Conservation (phyloP, 2,329 filamentous ascomycete species). For the Orbilia oligospora region DNA sequence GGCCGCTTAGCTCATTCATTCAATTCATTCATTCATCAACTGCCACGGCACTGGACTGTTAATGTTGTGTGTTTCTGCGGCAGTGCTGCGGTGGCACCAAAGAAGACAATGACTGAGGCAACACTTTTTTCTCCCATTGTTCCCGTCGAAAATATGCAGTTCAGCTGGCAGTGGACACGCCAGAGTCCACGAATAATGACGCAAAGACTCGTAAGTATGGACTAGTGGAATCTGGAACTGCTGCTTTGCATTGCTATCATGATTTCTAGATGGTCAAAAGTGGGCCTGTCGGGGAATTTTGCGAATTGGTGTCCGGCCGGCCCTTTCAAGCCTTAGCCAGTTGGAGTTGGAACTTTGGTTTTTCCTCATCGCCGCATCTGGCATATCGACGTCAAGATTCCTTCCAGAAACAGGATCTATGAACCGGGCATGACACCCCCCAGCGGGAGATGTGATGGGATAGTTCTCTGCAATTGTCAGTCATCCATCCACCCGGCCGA, state of each 20-base stretch:
- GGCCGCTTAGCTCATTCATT: conserved; percentile 27
- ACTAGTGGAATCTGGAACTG: conserved; percentile 42
- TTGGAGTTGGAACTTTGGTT: conserved; percentile 52
- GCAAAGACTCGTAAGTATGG: conserved; percentile 40
- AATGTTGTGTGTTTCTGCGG: conserved; percentile 38
- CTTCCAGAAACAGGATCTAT: conserved; percentile 56
- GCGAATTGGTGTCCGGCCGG: not conserved
- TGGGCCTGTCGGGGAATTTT: conserved; percentile 48
- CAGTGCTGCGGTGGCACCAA: too few relatives aligned
- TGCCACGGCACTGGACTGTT: too few relatives aligned
- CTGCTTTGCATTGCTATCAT: conserved; percentile 36
- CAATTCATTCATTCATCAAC: too few relatives aligned
- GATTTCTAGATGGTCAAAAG: not conserved
- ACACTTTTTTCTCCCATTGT: conserved; percentile 41
- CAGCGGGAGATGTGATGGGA: conserved; percentile 52
- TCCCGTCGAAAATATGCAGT: conserved; percentile 37
- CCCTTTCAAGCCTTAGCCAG: conserved; percentile 44
- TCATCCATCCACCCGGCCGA: conserved; percentile 47
- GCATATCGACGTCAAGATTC: conserved; percentile 56
- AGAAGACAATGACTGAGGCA: conserved; percentile 54
- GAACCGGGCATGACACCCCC: conserved; percentile 49
- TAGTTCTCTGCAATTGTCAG: conserved; percentile 42
- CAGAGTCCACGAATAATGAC: conserved; percentile 34
- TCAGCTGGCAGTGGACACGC: conserved; percentile 47
- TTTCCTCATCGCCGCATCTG: conserved; percentile 49